phyloP scores from a whole-genome alignment of 345 rosid genomes.

The Populus nigra region DNA sequence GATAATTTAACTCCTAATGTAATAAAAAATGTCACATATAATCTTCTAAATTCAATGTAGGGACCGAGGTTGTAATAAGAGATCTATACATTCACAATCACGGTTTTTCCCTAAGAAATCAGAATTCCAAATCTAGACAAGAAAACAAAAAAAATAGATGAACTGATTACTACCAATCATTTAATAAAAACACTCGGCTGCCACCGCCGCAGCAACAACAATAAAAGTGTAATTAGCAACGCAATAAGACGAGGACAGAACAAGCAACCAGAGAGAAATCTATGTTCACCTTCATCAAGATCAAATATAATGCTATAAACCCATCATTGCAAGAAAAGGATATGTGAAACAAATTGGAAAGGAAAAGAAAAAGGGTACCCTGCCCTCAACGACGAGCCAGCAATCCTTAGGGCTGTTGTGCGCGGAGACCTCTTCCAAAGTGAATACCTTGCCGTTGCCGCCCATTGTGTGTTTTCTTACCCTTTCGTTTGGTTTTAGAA shows the following conservation, averaged over 20 bases:
- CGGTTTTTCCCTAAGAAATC: background rate
- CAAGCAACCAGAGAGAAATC: background rate
- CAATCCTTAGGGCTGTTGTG: constrained; percentile 68
- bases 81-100: too few relatives aligned
- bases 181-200: too few relatives aligned
- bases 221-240: background rate
- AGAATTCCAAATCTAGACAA: background rate
- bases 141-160: background rate
- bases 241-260: background rate
- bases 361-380: constrained; percentile 40
- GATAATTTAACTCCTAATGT: too few relatives aligned
- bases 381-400: constrained; percentile 87
- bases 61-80: too few relatives aligned
- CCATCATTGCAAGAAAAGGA: background rate
- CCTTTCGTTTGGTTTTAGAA: background rate
- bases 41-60: too few relatives aligned
- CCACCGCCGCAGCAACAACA: too few relatives aligned
- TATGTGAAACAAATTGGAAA: background rate
- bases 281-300: background rate
- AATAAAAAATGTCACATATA: too few relatives aligned
- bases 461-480: constrained; percentile 40
- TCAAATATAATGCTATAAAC: background rate
- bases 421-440: constrained; percentile 70
- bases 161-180: too few relatives aligned
- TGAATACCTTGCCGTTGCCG: constrained; percentile 50